Base-by-base conservation (phyloP, 2,329 filamentous ascomycete genomes). In the Gyromitra esculenta region DNA sequence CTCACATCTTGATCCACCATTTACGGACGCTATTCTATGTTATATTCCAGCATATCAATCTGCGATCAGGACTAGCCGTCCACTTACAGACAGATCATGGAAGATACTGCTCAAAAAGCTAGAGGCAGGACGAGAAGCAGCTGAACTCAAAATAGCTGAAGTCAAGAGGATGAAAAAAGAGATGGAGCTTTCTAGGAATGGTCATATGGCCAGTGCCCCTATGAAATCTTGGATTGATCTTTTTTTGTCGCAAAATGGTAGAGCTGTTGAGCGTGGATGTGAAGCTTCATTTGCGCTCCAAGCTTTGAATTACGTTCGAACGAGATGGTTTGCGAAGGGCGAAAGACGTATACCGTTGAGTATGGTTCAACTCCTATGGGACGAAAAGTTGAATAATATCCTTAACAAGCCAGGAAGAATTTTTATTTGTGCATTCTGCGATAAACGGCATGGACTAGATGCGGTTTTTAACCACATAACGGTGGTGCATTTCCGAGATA, bases 1-100 rank as follows among this genome's bases (percentile, higher is more conserved):
- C 13, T 63, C 13, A 21, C 18, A 18, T 37, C 31, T 63, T 35
- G 18, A 63, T 5, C 56, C 56, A 25, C 56, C 67, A 39, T n/a
- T 70, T 48, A 62, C 56, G 11, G 41, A 50, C 6, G 41, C 39
- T n/a, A 25, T 70, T n/a, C 31, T 70, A 31, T 18, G 41, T 13
- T 25, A 63, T 56, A 71, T 70, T 41, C 67, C 67, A 41, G 67
- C 67, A 41, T 70, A 62, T 5, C 8, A 52, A 8, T 15, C 67
- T 8, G 67, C 67, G 43, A 52, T 70, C 9, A 50, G n/a, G n/a
- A 37, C 43, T 11, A 62, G 57, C 31, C 67, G 67, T 31, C 67
- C 67, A 41, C 56, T 70, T 41, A 70, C 67, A 15, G 67, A 70
- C 25, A 52, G 67, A n/a, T 59, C 67, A 52, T 70, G 67, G 67